Conservation (phyloP, 2,329 filamentous ascomycete genomes). For the Seiridium unicorne region DNA sequence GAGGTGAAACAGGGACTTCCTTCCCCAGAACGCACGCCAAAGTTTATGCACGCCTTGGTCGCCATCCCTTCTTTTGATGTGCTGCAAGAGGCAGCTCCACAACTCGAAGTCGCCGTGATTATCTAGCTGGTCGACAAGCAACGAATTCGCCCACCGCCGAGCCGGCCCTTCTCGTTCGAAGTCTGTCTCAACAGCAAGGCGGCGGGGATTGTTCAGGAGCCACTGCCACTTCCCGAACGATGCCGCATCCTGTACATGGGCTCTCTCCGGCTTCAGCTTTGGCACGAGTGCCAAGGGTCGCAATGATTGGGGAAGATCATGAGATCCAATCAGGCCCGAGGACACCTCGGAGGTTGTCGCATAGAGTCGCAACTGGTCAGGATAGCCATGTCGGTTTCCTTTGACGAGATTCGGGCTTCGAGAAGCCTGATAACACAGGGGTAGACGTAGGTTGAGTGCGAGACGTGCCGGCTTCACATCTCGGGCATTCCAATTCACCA, state of each 20-base stretch:
- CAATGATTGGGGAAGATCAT: background rate
- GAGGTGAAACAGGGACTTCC: constrained; percentile 26
- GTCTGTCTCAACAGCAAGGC: constrained; percentile 28
- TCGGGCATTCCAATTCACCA: constrained; percentile 24
- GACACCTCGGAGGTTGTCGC: background rate
- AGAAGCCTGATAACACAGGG: background rate
- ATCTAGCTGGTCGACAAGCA: constrained; percentile 25
- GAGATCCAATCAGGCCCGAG: background rate
- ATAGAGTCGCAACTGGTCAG: background rate
- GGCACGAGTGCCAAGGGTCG: background rate
- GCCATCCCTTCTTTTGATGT: constrained; percentile 27
- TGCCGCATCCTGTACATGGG: constrained; percentile 17
- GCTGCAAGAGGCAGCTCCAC: constrained; percentile 28
- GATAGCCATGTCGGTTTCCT: background rate
- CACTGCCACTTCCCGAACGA: constrained; percentile 24
- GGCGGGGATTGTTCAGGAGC: constrained; percentile 20
- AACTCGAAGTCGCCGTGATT: constrained; percentile 26
- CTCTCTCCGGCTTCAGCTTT: constrained; percentile 3
- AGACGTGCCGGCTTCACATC: constrained; percentile 27
- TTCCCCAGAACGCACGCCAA: constrained; percentile 30
- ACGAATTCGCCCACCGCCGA: constrained; percentile 14
- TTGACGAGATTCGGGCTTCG: background rate
- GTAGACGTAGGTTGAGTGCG: constrained; percentile 12
- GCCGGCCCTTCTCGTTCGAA: constrained; percentile 24
- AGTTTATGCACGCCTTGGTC: constrained; percentile 22